A percentile compares a stretch with the other conserved stretches of the same genome.
Conservation (phyloP, 805 yeast species). For the Saccharomycopsis fibuligera region DNA sequence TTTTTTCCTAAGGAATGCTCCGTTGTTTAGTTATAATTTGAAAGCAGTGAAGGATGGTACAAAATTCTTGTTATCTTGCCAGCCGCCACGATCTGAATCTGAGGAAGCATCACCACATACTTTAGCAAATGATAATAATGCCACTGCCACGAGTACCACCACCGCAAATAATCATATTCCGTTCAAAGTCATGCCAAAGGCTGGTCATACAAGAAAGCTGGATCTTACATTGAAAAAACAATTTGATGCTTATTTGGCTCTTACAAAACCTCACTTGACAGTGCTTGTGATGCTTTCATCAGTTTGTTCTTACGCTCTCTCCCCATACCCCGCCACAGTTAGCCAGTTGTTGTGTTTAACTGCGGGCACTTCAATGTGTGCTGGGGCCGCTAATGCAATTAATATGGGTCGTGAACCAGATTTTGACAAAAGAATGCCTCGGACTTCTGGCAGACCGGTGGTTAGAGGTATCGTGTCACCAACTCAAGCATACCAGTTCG, state of each 20-base stretch:
- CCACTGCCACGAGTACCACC: background rate
- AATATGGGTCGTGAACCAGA: conserved; percentile 96
- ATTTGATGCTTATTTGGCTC: conserved; percentile 61
- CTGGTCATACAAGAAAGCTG: background rate
- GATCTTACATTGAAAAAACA: conserved; percentile 30
- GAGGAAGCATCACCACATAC: background rate
- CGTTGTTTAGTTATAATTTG: conserved; percentile 2
- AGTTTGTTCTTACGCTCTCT: conserved; percentile 87
- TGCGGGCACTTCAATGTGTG: conserved; percentile 77
- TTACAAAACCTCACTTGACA: conserved; percentile 88
- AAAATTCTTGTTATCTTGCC: conserved; percentile 21
- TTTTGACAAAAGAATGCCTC: conserved; percentile 77
- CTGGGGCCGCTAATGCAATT: conserved; percentile 94
- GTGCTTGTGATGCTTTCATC: conserved; percentile 84
- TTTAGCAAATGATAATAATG: background rate
- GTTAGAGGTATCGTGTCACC: conserved; percentile 77
- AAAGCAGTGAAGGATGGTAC: conserved; percentile 1
- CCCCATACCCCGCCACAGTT: conserved; percentile 76
- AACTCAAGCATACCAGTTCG: conserved; percentile 72
- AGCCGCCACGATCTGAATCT: conserved; percentile 3
- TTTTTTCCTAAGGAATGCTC: conserved; percentile 15
- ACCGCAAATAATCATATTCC: conserved; percentile 11
- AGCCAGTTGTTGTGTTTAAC: conserved; percentile 67
- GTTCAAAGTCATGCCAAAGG: conserved; percentile 16
- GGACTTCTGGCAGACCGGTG: conserved; percentile 86